Conservation (phyloP, 352 stramenopile species). For the Sclerospora graminicola region DNA sequence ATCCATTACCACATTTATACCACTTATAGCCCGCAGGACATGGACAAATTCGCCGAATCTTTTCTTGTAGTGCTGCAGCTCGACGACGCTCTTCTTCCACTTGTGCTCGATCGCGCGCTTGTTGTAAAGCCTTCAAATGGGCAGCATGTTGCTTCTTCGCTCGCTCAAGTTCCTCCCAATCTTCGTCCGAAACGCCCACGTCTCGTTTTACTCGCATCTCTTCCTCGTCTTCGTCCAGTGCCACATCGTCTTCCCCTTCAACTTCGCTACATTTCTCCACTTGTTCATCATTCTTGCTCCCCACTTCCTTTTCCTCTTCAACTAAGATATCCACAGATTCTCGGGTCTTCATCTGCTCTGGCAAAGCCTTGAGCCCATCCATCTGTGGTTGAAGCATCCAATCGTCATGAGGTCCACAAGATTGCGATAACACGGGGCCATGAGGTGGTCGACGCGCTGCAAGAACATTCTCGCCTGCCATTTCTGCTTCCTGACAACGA, state of each 20-base stretch:
- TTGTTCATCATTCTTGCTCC: neutral
- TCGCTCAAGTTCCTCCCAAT: constrained; percentile 53
- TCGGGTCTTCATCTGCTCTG: constrained; percentile 3
- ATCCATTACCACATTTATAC: constrained; percentile 44
- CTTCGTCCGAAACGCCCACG: constrained; percentile 44
- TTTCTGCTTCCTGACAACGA: constrained; percentile 27
- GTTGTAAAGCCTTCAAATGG: constrained; percentile 26
- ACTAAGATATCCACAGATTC: neutral
- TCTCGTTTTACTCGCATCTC: constrained; percentile 17
- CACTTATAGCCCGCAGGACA: constrained; percentile 66
- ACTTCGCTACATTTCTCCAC: constrained; percentile 6
- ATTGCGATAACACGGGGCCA: constrained; percentile 19
- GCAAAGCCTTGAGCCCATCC: neutral
- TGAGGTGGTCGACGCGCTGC: constrained; percentile 28
- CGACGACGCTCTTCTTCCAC: constrained; percentile 30
- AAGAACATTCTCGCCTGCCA: constrained; percentile 27
- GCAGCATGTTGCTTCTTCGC: constrained; percentile 43
- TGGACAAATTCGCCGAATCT: constrained; percentile 44
- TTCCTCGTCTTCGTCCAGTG: constrained; percentile 1
- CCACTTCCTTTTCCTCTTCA: constrained; percentile 8
- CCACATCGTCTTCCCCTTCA: constrained; percentile 10
- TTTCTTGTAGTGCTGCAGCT: constrained; percentile 34
- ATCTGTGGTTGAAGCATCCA: constrained; percentile 2
- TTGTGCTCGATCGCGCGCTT: constrained; percentile 21
- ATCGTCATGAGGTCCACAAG: neutral